Evolutionary conservation across 495 filamentous ascomycete species (phyloP).

Genomic region (Xylaria intraflava): DNA sequence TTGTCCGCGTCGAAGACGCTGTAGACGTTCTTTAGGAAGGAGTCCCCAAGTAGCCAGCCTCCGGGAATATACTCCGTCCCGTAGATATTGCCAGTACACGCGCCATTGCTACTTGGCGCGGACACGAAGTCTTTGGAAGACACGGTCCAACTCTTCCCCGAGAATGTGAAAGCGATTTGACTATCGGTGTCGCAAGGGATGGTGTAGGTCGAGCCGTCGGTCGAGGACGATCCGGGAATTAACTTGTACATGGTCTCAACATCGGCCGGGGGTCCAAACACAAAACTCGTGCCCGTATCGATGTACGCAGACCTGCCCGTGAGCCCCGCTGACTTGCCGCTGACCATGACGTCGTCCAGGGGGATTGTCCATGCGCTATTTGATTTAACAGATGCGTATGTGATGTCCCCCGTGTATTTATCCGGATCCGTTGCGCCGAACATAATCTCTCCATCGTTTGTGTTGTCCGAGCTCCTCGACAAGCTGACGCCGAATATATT

Average conservation of each 20-base stretch:
- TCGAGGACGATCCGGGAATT: slow-evolving; percentile 50
- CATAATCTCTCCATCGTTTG: slow-evolving; percentile 66
- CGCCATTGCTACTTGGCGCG: slow-evolving; percentile 26
- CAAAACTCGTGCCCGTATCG: slow-evolving; percentile 75
- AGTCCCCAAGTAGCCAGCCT: slow-evolving; percentile 72
- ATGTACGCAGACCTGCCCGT: slow-evolving; percentile 55
- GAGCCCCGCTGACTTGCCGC: slow-evolving; percentile 47
- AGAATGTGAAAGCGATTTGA: slow-evolving; percentile 34
- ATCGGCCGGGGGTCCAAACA: slow-evolving; percentile 60
- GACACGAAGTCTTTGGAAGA: slow-evolving; percentile 65
- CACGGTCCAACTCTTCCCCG: slow-evolving; percentile 53
- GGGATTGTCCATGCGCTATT: slow-evolving; percentile 59
- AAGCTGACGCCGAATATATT: slow-evolving; percentile 67
- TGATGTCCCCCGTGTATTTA: slow-evolving; percentile 59
- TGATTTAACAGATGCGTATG: slow-evolving; percentile 48
- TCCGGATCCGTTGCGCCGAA: slow-evolving; percentile 63
- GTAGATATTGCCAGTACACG: slow-evolving; percentile 63
- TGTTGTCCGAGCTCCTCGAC: slow-evolving; percentile 53
- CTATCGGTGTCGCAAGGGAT: slow-evolving; percentile 64
- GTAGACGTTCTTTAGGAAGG: slow-evolving; percentile 90
- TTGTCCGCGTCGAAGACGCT: slow-evolving; percentile 69
- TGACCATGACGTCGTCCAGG: slow-evolving; percentile 54
- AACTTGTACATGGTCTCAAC: slow-evolving; percentile 57
- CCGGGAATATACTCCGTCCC: slow-evolving; percentile 37
- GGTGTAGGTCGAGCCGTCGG: slow-evolving; percentile 49